Evolutionary conservation across 177 flowering plant species (phyloP).

Genomic region (Vitis hybrid): DNA sequence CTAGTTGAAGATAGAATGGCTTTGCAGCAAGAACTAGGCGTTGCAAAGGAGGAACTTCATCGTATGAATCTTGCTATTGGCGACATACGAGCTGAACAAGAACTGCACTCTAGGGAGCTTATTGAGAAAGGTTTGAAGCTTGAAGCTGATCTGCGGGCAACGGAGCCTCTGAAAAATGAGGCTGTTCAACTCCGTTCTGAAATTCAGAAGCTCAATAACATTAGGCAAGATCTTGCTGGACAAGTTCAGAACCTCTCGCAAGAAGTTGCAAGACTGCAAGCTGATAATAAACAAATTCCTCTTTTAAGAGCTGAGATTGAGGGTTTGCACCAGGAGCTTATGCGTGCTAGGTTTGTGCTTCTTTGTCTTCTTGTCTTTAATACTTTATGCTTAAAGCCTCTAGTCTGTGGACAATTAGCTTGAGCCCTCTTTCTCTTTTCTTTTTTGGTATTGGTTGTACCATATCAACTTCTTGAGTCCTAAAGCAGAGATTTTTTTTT

Average conservation of each 20-base stretch:
- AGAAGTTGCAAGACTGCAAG: slow-evolving; percentile 53
- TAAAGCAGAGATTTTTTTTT: not conserved
- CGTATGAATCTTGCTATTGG: slow-evolving; percentile 60
- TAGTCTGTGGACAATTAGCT: not conserved
- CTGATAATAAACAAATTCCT: slow-evolving; percentile 80
- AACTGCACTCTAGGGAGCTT: slow-evolving; percentile 69
- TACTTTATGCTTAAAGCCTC: not conserved
- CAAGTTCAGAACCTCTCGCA: slow-evolving; percentile 60
- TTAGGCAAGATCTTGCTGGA: slow-evolving; percentile 58
- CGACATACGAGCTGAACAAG: slow-evolving; percentile 76
- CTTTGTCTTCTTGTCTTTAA: not conserved
- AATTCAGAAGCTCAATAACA: slow-evolving; percentile 57
- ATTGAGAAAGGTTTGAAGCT: slow-evolving; percentile 76
- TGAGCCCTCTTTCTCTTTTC: not conserved
- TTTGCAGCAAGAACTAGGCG: slow-evolving; percentile 65
- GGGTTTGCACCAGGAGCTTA: slow-evolving; percentile 75
- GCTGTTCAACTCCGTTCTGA: slow-evolving; percentile 62
- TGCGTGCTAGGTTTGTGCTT: slow-evolving; percentile 73
- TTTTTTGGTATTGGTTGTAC: not conserved
- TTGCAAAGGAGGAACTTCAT: slow-evolving; percentile 80
- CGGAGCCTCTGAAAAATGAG: slow-evolving; percentile 75
- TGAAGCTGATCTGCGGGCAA: slow-evolving; percentile 84
- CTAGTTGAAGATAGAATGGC: slow-evolving; percentile 70
- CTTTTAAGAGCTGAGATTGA: slow-evolving; percentile 63
- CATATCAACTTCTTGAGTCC: not conserved